Base-by-base conservation (phyloP, 768 basidiomycete genomes). In the Tylopilus sp. region DNA sequence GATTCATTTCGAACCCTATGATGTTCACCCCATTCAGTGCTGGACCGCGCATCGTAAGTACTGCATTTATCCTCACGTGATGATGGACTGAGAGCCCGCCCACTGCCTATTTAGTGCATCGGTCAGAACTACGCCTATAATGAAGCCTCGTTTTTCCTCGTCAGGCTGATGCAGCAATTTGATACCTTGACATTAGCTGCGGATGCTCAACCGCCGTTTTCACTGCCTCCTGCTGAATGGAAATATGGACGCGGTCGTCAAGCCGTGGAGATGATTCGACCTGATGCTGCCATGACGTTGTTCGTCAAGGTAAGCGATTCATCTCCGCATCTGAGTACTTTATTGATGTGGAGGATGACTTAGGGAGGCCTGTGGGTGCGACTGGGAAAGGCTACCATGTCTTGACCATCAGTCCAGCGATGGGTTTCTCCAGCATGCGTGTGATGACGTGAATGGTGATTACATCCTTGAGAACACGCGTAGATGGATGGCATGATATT, bases 71-170 rank as follows among this genome's bases (percentile, higher is more conserved):
- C 17, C 31, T 44, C 40, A 47, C 22, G 50, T 52, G 56, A 48
- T 38, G 22, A 28, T 17, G 50, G 38, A n/a, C 55, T 57, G 40
- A 56, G 55, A 56, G 13, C 33, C 41, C 55, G 51, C 57, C 52
- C 55, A 56, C 46, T 45, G 35, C 59, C 38, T 44, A 21, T 44
- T 51, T 31, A 87, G 85, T 87, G 85, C 58, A 66, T 88, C 18
- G 83, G 83, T 11, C 82, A 86, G 63, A 83, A 86, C 58, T 88
- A 88, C 51, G 87, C 86, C 6, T 84, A 84, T 59, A 87, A 87
- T 62, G 82, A 88, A 68, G 81, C 82, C 43, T 80, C 83, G n/a
- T 88, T 80, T 61, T 81, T 88, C 67, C 76, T 88, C 39, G 80
- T 82, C 10, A 75, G 83, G 26, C 69, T 89, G 31, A 69, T 89